Evolutionary conservation across 495 filamentous ascomycete species (phyloP).

Genomic region (Hypoxylon rickii): DNA sequence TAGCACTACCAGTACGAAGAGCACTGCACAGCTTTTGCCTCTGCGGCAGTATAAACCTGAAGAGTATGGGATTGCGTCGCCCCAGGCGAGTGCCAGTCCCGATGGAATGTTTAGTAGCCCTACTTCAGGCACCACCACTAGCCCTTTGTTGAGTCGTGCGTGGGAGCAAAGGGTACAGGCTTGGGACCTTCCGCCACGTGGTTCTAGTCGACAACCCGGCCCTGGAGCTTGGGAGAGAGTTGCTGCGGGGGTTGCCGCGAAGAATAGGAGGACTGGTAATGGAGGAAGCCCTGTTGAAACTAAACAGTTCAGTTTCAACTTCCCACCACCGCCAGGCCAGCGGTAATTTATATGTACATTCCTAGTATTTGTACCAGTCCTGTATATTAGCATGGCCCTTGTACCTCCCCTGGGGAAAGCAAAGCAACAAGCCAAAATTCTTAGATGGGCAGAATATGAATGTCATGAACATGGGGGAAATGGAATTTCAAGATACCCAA

Average conservation of each 20-base stretch:
- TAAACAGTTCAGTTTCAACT: conserved; percentile 34
- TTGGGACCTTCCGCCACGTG: conserved; percentile 21
- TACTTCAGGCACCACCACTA: conserved; percentile 38
- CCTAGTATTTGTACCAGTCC: not conserved
- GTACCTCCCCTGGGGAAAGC: not conserved
- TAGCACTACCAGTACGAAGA: conserved; percentile 40
- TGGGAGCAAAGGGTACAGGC: conserved; percentile 24
- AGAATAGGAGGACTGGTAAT: conserved; percentile 31
- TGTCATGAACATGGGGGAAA: no score
- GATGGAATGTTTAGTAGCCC: conserved; percentile 38
- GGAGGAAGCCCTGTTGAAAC: conserved; percentile 39
- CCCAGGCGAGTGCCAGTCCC: conserved; percentile 17
- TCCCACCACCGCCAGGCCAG: conserved; percentile 34
- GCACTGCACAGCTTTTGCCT: conserved; percentile 42
- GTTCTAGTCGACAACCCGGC: conserved; percentile 13
- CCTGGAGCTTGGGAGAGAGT: conserved; percentile 30
- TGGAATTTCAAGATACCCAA: no score
- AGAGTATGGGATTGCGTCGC: conserved; percentile 42
- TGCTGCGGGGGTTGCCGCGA: conserved; percentile 11
- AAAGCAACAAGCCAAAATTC: no score
- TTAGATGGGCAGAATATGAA: no score
- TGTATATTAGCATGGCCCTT: not conserved
- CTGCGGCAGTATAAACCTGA: conserved; percentile 46
- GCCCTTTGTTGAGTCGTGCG: conserved; percentile 40
- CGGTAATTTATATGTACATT: conserved; percentile 12